These are phyloP conservation scores for Symbiodinium pilosum DNA, from an alignment of 73 alveolate genomes.

Conservation along the genomic window DNA sequence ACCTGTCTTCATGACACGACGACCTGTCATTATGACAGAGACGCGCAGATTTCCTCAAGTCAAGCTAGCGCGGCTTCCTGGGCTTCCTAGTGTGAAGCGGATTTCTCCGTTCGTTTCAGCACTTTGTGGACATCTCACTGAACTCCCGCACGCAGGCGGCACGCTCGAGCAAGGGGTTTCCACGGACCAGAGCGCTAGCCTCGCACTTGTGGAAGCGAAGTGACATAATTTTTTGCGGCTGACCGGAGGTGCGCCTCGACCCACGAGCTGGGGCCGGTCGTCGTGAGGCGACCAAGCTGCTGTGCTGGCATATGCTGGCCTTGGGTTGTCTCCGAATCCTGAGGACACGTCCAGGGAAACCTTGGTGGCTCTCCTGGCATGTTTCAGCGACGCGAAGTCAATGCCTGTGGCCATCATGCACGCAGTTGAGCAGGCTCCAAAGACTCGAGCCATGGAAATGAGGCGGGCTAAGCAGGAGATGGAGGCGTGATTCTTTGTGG, in stretches of 20 bases:
- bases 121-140: no score
- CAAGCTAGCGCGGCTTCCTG: no score
- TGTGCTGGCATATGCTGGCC: not conserved
- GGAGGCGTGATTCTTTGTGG: no score
- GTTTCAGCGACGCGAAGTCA: not conserved
- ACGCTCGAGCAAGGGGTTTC: not conserved
- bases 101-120: no score
- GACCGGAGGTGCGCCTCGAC: not conserved
- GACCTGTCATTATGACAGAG: no score
- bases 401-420: no score
- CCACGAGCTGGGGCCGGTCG: conserved; percentile 15
- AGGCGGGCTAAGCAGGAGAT: no score
- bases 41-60: no score
- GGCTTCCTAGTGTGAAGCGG: no score
- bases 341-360: not conserved
- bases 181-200: not conserved
- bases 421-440: not conserved
- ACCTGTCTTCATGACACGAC: no score
- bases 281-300: conserved; percentile 3
- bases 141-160: conserved; percentile 24
- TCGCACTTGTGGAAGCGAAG: not conserved
- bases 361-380: not conserved
- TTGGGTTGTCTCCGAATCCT: not conserved
- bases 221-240: not conserved
- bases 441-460: not conserved